Evolutionary conservation across 768 basidiomycete species (phyloP), one percentile per base, ranked within the genome.

Genomic region (Chalciporus pseudorubinellus): DNA sequence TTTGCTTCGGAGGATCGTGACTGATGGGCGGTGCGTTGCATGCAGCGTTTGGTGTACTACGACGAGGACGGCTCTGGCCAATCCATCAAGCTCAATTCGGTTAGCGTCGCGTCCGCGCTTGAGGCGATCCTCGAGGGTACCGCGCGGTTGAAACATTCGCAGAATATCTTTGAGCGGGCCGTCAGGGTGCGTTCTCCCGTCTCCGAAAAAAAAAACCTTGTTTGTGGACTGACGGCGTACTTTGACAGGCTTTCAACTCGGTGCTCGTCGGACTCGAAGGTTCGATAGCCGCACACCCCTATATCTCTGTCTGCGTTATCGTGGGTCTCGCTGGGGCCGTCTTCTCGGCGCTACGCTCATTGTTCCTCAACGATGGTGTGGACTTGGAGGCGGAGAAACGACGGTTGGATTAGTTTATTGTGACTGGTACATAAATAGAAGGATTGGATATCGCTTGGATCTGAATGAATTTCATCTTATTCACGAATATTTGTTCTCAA

Each of bases 1-100:
- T n/a, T n/a, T n/a, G n/a, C n/a, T n/a, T n/a, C n/a, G n/a, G n/a
- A 36, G 2, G 34, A 4, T 16, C 3, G 9, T 36, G 14, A 10
- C 34, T 36, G 6, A 36, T 16, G n/a, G 10, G 31, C 11, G 10
- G 10, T 4, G 16, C 16, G n/a, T 20, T 13, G 18, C 31, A 16
- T 61, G n/a, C n/a, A 93, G 91, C 74, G 73, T 31, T 67, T 91
- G 48, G 62, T 91, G 31, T 97, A 95, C 62, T 94, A 87, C 60
- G 82, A 93, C 60, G 67, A 68, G 18, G 91, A 91, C 52, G 70
- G 75, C 14, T 64, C 73, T 2, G 82, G 84, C 1, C 70, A 72
- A 16, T 69, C 68, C 9, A 78, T 95, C 58, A 63, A 75, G 44
- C 71, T 95, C 26, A 79, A 82, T 7, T 69, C 72, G 0, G 58